These are phyloP conservation scores for Prunus yedoensis DNA, from an alignment of 331 rosid species.

Conservation along the genomic window DNA sequence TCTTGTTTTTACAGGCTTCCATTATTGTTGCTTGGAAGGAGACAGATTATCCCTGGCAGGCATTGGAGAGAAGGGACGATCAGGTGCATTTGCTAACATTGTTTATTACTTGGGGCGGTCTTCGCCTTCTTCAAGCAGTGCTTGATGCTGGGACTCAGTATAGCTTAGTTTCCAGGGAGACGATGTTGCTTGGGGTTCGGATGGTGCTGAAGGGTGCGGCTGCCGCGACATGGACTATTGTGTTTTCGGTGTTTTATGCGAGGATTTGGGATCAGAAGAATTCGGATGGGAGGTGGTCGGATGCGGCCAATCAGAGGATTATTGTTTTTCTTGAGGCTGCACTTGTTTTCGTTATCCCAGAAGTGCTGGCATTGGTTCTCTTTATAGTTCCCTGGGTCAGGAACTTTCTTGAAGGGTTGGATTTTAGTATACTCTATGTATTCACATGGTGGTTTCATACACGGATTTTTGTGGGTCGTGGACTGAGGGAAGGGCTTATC, in stretches of 20 bases:
- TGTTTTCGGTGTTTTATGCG: slow-evolving; percentile 69
- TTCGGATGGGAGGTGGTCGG: slow-evolving; percentile 55
- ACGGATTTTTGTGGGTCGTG: slow-evolving; percentile 87
- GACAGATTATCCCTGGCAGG: slow-evolving; percentile 49
- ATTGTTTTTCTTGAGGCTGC: slow-evolving; percentile 56
- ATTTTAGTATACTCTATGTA: slow-evolving; percentile 61
- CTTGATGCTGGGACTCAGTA: slow-evolving; percentile 97
- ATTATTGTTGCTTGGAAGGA: slow-evolving; percentile 78
- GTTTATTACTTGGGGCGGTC: slow-evolving; percentile 80
- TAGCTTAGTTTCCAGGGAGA: slow-evolving; percentile 84
- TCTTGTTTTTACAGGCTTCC: slow-evolving; percentile 77
- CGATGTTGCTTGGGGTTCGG: slow-evolving; percentile 70
- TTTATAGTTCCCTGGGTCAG: slow-evolving; percentile 76
- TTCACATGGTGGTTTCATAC: slow-evolving; percentile 92
- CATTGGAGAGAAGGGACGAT: slow-evolving; percentile 52
- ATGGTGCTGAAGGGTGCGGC: slow-evolving; percentile 74
- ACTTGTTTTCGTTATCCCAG: slow-evolving; percentile 65
- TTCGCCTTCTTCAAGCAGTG: slow-evolving; percentile 74
- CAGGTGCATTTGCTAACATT: slow-evolving; percentile 69
- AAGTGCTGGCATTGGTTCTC: slow-evolving; percentile 60
- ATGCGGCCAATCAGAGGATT: slow-evolving; percentile 61
- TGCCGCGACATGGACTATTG: slow-evolving; percentile 69
- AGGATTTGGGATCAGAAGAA: slow-evolving; percentile 74
- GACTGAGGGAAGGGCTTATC: slow-evolving; percentile 73
- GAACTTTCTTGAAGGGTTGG: slow-evolving; percentile 59